Evolutionary conservation across 2,329 filamentous ascomycete genomes (phyloP).

Genomic region (Colletotrichum truncatum): DNA sequence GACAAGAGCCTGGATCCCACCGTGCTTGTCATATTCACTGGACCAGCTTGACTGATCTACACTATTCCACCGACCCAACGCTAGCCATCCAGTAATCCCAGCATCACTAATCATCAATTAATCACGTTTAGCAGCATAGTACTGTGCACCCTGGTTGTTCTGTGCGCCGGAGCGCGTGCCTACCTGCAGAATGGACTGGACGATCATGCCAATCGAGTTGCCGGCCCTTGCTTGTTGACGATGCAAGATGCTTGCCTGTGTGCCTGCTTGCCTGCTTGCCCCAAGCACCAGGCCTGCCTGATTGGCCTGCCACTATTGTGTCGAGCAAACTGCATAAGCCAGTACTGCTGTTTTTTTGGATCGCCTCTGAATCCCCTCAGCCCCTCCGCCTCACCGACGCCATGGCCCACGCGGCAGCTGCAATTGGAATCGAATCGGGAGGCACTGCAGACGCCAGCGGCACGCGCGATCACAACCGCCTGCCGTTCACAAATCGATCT

Average conservation of each 20-base stretch:
- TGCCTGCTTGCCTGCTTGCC: neutral
- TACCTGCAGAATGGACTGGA: conserved; percentile 16
- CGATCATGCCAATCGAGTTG: conserved; percentile 16
- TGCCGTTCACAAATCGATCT: conserved; percentile 21
- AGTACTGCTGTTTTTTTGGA: conserved; percentile 15
- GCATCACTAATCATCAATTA: conserved; percentile 10
- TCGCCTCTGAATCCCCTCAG: conserved; percentile 21
- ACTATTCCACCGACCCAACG: conserved; percentile 8
- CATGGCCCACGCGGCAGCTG: conserved; percentile 6
- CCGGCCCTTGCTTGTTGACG: neutral
- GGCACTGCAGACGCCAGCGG: conserved; percentile 18
- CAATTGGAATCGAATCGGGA: conserved; percentile 9
- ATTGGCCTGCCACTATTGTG: conserved; percentile 4
- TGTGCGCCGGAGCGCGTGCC: conserved; percentile 22
- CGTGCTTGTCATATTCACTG: neutral
- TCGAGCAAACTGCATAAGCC: conserved; percentile 15
- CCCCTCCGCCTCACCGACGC: conserved; percentile 16
- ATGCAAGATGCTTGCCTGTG: conserved; percentile 4
- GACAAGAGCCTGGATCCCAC: neutral
- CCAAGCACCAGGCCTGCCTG: neutral
- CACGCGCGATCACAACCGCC: conserved; percentile 20
- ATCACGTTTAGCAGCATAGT: conserved; percentile 3
- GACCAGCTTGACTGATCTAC: conserved; percentile 13
- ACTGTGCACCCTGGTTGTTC: conserved; percentile 19
- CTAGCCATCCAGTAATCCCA: conserved; percentile 12